Percentiles rank a stretch among this genome's conserved stretches.
Conservation (phyloP, 768 basidiomycete species). For the Leccinum truebloodii region DNA sequence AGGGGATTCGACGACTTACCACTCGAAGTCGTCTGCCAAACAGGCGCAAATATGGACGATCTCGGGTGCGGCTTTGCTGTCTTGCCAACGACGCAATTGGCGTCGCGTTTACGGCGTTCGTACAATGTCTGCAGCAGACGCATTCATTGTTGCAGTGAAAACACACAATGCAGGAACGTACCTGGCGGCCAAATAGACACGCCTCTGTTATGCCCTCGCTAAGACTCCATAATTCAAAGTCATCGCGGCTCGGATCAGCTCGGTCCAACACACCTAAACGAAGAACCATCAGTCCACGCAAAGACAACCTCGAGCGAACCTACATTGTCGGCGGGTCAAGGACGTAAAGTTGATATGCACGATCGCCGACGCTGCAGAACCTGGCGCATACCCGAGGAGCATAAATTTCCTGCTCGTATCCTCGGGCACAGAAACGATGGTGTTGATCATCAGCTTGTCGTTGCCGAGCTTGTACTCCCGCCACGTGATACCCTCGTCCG, state of each 20-base stretch:
- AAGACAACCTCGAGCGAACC: slow-evolving; percentile 27
- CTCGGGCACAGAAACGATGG: slow-evolving; percentile 83
- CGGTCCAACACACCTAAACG: slow-evolving; percentile 62
- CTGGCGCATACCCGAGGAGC: slow-evolving; percentile 66
- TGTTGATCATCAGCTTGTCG: slow-evolving; percentile 69
- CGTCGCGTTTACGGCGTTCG: slow-evolving; percentile 79
- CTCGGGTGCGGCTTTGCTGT: slow-evolving; percentile 51
- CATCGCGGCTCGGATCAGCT: slow-evolving; percentile 79
- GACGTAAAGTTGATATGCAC: slow-evolving; percentile 88
- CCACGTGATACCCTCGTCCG: slow-evolving; percentile 88
- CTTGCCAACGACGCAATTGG: slow-evolving; percentile 83
- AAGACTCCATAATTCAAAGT: slow-evolving; percentile 98
- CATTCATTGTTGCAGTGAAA: slow-evolving; percentile 1
- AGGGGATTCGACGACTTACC: slow-evolving; percentile 53
- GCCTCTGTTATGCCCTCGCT: slow-evolving; percentile 83
- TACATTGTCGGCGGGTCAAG: slow-evolving; percentile 76
- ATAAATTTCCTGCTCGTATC: slow-evolving; percentile 94
- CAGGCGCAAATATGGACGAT: slow-evolving; percentile 77
- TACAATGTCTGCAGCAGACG: slow-evolving; percentile 68
- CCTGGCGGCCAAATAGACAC: slow-evolving; percentile 93
- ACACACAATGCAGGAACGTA: slow-evolving; percentile 29
- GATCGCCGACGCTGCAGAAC: slow-evolving; percentile 46
- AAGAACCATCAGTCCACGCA: slow-evolving; percentile 2
- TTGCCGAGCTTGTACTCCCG: slow-evolving; percentile 78
- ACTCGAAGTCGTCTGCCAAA: slow-evolving; percentile 82